A percentile compares a stretch with the other conserved stretches of the same genome.
These are phyloP conservation scores for Dactylellina drechsleri DNA, from an alignment of 2,329 filamentous ascomycete species.

Conservation along the genomic window DNA sequence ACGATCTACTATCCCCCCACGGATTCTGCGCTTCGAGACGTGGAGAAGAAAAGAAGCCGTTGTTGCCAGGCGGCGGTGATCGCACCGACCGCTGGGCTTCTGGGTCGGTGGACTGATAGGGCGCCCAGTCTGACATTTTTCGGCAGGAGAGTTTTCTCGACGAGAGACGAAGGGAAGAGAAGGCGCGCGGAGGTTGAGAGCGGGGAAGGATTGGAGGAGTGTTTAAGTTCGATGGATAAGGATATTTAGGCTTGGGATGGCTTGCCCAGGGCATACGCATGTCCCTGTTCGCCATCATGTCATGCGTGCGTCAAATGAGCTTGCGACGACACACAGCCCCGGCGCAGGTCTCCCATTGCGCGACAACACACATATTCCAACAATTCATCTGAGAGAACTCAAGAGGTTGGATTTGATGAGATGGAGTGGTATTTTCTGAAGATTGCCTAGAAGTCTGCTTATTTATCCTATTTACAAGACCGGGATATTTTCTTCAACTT, in stretches of 20 bases:
- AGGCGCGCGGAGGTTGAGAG: constrained; percentile 30
- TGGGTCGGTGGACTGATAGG: constrained; percentile 92
- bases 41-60: constrained; percentile 47
- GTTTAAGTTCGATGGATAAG: constrained; percentile 4
- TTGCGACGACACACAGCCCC: neutral
- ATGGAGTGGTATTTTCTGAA: neutral
- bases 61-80: constrained; percentile 49
- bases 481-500: no score
- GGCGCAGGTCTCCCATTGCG: neutral
- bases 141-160: constrained; percentile 55
- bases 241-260: constrained; percentile 28
- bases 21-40: constrained; percentile 40
- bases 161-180: constrained; percentile 3
- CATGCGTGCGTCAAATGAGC: constrained; percentile 40
- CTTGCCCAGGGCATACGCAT: constrained; percentile 38
- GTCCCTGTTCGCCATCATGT: constrained; percentile 42
- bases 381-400: no score
- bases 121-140: constrained; percentile 78
- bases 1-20: constrained; percentile 58
- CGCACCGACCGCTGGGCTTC: constrained; percentile 73
- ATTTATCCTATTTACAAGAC: neutral
- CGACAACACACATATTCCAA: constrained; percentile 34
- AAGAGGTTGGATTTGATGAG: no score
- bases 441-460: neutral
- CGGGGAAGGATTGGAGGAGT: constrained; percentile 11